A percentile compares a stretch with the other conserved stretches of the same genome.
Evolutionary conservation across 176 grass and related monocot genomes (phyloP).

Genomic region (Juncus inflexus): DNA sequence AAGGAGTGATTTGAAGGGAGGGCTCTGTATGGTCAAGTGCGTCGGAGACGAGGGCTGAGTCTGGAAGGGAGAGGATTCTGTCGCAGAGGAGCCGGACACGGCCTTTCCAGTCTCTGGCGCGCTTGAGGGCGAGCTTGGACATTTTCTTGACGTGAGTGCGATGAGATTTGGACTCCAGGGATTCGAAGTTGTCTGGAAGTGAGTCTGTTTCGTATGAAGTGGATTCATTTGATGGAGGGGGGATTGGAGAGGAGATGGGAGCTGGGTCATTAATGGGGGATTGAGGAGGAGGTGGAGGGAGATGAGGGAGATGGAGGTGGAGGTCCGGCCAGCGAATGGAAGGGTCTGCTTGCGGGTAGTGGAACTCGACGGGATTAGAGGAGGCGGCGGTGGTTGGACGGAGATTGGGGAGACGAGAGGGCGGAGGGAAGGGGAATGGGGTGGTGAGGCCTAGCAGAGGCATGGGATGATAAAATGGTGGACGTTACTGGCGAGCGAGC

Average conservation of each 20-base stretch:
- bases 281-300: conserved; percentile 35
- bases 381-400: conserved; percentile 32
- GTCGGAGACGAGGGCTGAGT: conserved; percentile 48
- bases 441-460: conserved; percentile 47
- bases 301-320: conserved; percentile 50
- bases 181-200: conserved; percentile 36
- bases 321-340: conserved; percentile 78
- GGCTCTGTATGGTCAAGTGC: conserved; percentile 42
- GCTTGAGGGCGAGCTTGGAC: conserved; percentile 74
- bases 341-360: conserved; percentile 78
- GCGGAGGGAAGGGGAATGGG: conserved; percentile 25
- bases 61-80: conserved; percentile 47
- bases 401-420: conserved; percentile 27
- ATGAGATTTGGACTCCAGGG: conserved; percentile 59
- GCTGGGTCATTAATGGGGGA: neutral
- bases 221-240: neutral
- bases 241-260: conserved; percentile 9
- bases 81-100: conserved; percentile 49
- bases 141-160: conserved; percentile 65
- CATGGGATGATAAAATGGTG: conserved; percentile 26
- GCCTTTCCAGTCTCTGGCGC: conserved; percentile 65
- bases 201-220: neutral
- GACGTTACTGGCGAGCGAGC: neutral
- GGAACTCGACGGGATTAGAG: conserved; percentile 33
- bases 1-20: conserved; percentile 33